Conservation (phyloP, 495 filamentous ascomycete species). For the Xylaria curta region DNA sequence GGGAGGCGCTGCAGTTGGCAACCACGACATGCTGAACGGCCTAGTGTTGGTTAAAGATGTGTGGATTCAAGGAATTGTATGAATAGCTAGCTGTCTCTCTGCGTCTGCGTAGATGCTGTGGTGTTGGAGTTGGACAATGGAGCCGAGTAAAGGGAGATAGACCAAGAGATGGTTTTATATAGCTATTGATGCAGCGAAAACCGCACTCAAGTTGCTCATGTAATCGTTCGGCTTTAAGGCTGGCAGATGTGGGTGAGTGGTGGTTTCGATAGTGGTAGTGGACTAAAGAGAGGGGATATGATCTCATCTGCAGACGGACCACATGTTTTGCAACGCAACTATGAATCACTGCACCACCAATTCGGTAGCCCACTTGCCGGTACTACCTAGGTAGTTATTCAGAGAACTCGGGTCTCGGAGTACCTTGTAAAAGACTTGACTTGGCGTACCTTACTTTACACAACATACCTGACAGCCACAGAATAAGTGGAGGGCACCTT, state of each 20-base stretch:
- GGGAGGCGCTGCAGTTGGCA: constrained; percentile 43
- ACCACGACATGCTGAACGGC: constrained; percentile 23
- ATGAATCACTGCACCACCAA: too few relatives aligned
- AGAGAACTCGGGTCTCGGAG: neutral
- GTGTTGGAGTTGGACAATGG: neutral
- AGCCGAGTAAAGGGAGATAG: neutral
- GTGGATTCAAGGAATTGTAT: neutral
- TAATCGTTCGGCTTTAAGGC: constrained; percentile 9
- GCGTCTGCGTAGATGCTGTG: neutral
- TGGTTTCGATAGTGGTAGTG: neutral
- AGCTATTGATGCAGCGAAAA: neutral
- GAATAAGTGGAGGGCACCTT: neutral
- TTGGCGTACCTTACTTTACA: neutral
- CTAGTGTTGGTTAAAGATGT: neutral
- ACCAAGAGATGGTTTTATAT: constrained; percentile 8
- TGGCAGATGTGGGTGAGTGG: neutral
- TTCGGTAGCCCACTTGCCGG: too few relatives aligned
- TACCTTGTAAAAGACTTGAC: neutral
- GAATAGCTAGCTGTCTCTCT: neutral
- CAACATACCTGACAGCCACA: too few relatives aligned
- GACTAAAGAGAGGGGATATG: neutral
- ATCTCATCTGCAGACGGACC: neutral
- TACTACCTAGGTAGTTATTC: too few relatives aligned
- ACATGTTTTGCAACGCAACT: neutral
- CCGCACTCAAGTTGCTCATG: neutral